These are phyloP conservation scores for Schizothecium vesticola DNA, from an alignment of 495 filamentous ascomycete genomes.

Conservation along the genomic window DNA sequence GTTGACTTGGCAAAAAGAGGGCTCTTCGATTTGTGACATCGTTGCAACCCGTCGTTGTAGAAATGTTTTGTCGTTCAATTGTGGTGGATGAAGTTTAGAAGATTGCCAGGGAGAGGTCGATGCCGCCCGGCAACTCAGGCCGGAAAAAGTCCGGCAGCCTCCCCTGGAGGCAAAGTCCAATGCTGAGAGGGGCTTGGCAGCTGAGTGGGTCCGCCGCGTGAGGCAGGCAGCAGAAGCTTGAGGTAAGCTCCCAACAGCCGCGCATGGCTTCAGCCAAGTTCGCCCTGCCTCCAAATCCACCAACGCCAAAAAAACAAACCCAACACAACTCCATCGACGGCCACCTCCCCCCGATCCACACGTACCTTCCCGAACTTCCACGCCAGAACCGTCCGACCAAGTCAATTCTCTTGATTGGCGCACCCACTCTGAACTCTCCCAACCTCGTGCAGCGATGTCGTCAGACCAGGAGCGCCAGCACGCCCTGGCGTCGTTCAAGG, in stretches of 20 bases:
- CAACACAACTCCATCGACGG: constrained; percentile 6
- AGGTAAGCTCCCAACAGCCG: constrained; percentile 12
- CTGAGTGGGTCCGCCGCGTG: neutral
- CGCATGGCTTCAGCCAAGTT: constrained; percentile 5
- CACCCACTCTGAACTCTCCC: neutral
- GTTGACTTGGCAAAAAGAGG: neutral
- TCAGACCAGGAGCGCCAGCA: constrained; percentile 65
- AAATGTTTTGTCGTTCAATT: neutral
- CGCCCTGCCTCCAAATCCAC: neutral
- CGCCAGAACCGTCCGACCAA: neutral
- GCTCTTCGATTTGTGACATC: neutral
- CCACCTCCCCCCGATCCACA: neutral
- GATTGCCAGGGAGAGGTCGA: neutral
- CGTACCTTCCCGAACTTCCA: neutral
- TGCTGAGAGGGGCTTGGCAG: constrained; percentile 1
- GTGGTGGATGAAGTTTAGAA: neutral
- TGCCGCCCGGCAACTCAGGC: neutral
- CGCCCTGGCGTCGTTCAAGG: constrained; percentile 83
- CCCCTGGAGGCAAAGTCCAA: neutral
- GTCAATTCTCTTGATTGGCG: neutral
- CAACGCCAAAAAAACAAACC: neutral
- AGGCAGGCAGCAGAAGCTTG: constrained; percentile 13
- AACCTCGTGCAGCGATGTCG: constrained; percentile 25
- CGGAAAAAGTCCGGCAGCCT: neutral
- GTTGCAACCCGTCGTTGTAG: neutral